A percentile compares a stretch with the other conserved stretches of the same genome.
phyloP scores from a whole-genome alignment of 192 early-diverging fungal genomes.

The Coemansia sp. region DNA sequence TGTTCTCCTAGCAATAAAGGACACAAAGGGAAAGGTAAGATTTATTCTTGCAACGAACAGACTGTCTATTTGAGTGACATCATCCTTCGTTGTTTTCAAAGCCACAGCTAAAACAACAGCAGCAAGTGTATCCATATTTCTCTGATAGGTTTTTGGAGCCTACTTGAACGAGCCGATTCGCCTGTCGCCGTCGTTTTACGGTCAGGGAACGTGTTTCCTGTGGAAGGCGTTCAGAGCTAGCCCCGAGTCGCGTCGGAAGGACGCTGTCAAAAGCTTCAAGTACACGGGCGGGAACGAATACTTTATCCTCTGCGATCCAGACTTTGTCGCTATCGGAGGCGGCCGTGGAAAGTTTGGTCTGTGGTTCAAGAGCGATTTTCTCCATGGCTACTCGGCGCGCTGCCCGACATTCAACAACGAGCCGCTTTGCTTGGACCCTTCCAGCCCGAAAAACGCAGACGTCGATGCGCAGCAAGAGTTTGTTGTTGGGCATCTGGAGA shows the following conservation, averaged over 20 bases:
- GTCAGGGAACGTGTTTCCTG: conserved; percentile 80
- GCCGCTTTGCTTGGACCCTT: conserved; percentile 52
- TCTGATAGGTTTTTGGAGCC: conserved; percentile 74
- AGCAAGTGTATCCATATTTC: background rate
- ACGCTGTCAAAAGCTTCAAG: conserved; percentile 61
- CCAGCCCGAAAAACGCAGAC: conserved; percentile 25
- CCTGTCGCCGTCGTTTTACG: conserved; percentile 68
- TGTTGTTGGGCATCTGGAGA: conserved; percentile 44
- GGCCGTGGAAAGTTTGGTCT: conserved; percentile 76
- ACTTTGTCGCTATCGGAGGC: conserved; percentile 77
- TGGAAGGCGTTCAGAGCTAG: conserved; percentile 61
- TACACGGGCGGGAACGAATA: conserved; percentile 82
- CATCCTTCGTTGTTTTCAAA: background rate
- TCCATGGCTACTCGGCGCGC: conserved; percentile 63
- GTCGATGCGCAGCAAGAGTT: conserved; percentile 52
- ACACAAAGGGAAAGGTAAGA: conserved; percentile 52
- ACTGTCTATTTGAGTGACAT: background rate
- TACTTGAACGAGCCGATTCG: conserved; percentile 69
- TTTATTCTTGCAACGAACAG: too few species aligned
- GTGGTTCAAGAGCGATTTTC: conserved; percentile 71
- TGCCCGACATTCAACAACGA: conserved; percentile 81
- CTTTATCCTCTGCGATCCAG: conserved; percentile 69
- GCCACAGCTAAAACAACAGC: background rate
- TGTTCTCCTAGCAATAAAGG: conserved; percentile 68
- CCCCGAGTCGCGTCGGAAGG: conserved; percentile 46